Percentiles rank a stretch among this genome's conserved stretches.
phyloP scores from a whole-genome alignment of 1,139 yeast species.

The Yarrowia galli region DNA sequence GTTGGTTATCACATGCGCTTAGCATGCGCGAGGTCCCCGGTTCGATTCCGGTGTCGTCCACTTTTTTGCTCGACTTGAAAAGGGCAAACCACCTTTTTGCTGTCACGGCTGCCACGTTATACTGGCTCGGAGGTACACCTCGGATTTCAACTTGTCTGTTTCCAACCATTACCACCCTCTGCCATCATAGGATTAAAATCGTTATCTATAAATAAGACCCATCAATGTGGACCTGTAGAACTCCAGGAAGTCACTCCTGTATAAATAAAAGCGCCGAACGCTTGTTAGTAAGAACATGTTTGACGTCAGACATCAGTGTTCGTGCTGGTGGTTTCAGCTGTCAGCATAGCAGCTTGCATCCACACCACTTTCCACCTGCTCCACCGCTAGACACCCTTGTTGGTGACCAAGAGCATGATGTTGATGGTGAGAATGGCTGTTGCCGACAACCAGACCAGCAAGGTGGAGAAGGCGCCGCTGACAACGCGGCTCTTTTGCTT shows the following conservation, averaged over 20 bases:
- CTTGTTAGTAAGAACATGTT: not conserved
- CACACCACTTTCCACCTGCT: too few species aligned
- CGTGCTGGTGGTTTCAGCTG: too few species aligned
- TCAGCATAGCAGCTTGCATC: too few species aligned
- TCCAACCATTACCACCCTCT: too few species aligned
- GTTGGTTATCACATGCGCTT: too few species aligned
- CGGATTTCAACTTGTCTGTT: too few species aligned
- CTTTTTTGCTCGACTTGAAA: too few species aligned
- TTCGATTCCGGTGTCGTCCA: not conserved
- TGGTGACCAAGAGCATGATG: conserved; percentile 15
- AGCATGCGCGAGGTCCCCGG: not conserved
- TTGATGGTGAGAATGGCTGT: conserved; percentile 19
- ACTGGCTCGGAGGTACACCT: too few species aligned
- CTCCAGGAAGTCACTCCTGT: not conserved
- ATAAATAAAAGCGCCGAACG: not conserved
- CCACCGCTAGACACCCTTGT: not conserved
- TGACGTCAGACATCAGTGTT: too few species aligned
- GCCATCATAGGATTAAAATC: too few species aligned
- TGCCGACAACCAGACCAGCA: conserved; percentile 17
- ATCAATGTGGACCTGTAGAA: not conserved
- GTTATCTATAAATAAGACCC: not conserved
- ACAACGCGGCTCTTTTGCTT: conserved; percentile 28
- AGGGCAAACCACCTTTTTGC: not conserved
- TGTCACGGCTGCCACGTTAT: too few species aligned
- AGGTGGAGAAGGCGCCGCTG: conserved; percentile 15